Conservation (phyloP, 495 filamentous ascomycete genomes). For the Penicillium herquei region DNA sequence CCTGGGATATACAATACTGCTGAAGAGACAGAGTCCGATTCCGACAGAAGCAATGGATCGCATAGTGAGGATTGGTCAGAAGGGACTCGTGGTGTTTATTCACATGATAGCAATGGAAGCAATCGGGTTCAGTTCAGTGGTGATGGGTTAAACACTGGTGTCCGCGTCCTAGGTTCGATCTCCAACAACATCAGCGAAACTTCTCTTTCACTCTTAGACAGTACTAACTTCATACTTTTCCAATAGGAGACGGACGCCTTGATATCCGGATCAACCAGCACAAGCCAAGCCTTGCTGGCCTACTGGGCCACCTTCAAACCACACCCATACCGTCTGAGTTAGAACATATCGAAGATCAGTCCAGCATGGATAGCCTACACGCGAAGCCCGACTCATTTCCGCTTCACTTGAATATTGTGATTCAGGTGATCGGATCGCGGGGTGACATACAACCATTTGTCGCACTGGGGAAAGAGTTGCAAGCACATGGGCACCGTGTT, state of each 20-base stretch:
- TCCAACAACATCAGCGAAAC: background rate
- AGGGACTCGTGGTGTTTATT: background rate
- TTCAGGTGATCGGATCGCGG: slow-evolving; percentile 77
- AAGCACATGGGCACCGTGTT: slow-evolving; percentile 70
- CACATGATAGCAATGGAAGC: background rate
- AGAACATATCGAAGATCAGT: slow-evolving; percentile 1
- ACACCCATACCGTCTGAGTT: slow-evolving; percentile 13
- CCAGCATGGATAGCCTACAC: slow-evolving; percentile 19
- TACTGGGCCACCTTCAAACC: slow-evolving; percentile 17
- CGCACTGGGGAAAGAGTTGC: slow-evolving; percentile 62
- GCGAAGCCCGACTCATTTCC: slow-evolving; percentile 58
- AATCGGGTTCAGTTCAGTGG: slow-evolving; percentile 12
- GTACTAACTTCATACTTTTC: background rate
- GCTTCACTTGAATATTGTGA: slow-evolving; percentile 66
- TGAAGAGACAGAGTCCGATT: background rate
- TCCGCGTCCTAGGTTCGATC: slow-evolving; percentile 20
- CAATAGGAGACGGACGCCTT: slow-evolving; percentile 25
- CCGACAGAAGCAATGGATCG: slow-evolving; percentile 4
- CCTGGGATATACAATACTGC: slow-evolving; percentile 7
- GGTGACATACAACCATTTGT: slow-evolving; percentile 81
- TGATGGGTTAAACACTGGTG: slow-evolving; percentile 27
- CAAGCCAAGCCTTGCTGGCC: slow-evolving; percentile 22
- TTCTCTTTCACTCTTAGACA: background rate
- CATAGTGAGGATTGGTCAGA: slow-evolving; percentile 19
- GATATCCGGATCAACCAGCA: slow-evolving; percentile 27